Base-by-base conservation (phyloP, 768 basidiomycete genomes). In the Pleurotus platypus region DNA sequence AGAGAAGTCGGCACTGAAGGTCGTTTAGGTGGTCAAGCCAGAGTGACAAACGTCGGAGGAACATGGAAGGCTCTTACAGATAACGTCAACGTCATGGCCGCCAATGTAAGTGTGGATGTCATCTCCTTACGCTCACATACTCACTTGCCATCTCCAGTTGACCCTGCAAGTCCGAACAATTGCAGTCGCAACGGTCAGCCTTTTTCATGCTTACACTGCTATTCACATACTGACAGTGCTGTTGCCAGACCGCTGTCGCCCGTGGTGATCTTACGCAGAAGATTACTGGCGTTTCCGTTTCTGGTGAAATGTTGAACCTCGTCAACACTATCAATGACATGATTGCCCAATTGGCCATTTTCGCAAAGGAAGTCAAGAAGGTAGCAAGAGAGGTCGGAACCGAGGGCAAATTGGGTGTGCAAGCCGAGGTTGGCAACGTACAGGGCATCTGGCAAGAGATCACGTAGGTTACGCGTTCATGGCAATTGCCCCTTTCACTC, bases 391-490 rank as follows among this genome's bases (percentile, higher is more conserved):
- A 98, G 70, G 96, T 98, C 66, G 96, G 96, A 50, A 97, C 95
- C 11, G 94, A 98, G 66, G 96, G 96, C 13, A 97, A 97, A 72
- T 77, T 98, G 4, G 96, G 96, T 63, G 96, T 96, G 0, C 95
- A 96, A 66, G 96, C 96, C 4, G 92, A 98, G 70, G 92, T 98
- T 11, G 93, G 92, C 58, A 92, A 94, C 56, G 90, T 98, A 5
- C 93, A 97, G 67, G 96, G 96, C 39, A 95, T 93, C 37, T 98
- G 96, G 96, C 91, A 94, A 65, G 94, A 96, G 70, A 98, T 98
- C 69, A 97, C 95, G 90, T 94, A 69, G 56, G 90, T 81, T 15
- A 15, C 12, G 5, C 42, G 20, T 15, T 42, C 22, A 26, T 60
- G 35, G 51, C 40, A 22, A 30, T 46, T 15, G 18, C 16, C 13